A percentile compares a stretch with the other conserved stretches of the same genome.
phyloP scores from a whole-genome alignment of 495 filamentous ascomycete genomes.

The Penicillium tannophilum region DNA sequence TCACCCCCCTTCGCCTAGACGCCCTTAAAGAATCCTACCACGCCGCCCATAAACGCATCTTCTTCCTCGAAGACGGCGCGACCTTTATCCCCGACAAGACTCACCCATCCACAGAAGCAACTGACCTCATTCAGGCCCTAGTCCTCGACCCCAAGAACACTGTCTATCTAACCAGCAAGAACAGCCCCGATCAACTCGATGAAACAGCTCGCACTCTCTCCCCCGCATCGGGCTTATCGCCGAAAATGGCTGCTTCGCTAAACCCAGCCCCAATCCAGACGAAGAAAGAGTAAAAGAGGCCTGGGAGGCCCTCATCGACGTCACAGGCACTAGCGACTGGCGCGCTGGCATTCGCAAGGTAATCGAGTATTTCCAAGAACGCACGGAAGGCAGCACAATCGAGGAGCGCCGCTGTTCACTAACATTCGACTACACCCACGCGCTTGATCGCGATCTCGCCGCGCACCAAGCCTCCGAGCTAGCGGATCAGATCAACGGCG shows the following conservation, averaged over 20 bases:
- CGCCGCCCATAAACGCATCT: slow-evolving; percentile 60
- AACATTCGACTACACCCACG: slow-evolving; percentile 75
- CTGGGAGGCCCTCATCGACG: slow-evolving; percentile 71
- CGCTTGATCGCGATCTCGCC: slow-evolving; percentile 68
- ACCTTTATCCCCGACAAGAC: slow-evolving; percentile 68
- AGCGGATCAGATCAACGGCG: slow-evolving; percentile 85
- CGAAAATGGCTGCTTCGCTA: slow-evolving; percentile 86
- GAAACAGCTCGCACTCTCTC: slow-evolving; percentile 63
- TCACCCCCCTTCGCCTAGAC: slow-evolving; percentile 69
- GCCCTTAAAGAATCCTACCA: slow-evolving; percentile 61
- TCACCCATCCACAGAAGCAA: slow-evolving; percentile 63
- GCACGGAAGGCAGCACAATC: slow-evolving; percentile 77
- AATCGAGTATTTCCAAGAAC: slow-evolving; percentile 79
- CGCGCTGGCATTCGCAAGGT: slow-evolving; percentile 71
- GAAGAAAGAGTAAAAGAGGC: slow-evolving; percentile 27
- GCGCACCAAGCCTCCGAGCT: slow-evolving; percentile 75
- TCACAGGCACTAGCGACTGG: slow-evolving; percentile 65
- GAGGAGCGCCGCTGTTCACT: slow-evolving; percentile 77
- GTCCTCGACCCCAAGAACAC: slow-evolving; percentile 69
- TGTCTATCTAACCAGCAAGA: slow-evolving; percentile 82
- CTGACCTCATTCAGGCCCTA: slow-evolving; percentile 68
- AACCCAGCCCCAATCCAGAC: slow-evolving; percentile 40
- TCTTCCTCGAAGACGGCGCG: slow-evolving; percentile 83
- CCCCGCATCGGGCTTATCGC: slow-evolving; percentile 73
- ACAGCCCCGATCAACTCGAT: slow-evolving; percentile 77